phyloP scores from a whole-genome alignment of 1,284 basidiomycete genomes.

The Polyporus tsugae region DNA sequence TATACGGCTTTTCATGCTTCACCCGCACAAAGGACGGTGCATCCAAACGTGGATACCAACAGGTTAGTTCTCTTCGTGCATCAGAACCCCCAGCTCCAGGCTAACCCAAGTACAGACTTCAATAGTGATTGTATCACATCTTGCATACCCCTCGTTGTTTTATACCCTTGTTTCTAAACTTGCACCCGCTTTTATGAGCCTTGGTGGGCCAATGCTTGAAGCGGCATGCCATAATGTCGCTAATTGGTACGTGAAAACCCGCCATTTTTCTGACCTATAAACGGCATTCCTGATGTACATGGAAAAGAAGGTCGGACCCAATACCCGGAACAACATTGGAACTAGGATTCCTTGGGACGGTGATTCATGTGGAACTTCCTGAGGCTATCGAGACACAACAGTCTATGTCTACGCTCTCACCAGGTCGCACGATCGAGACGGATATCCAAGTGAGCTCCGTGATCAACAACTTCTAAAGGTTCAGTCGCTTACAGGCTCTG shows the following conservation, averaged over 20 bases:
- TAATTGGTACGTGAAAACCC: constrained; percentile 68
- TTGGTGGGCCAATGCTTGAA: constrained; percentile 85
- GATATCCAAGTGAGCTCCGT: constrained; percentile 31
- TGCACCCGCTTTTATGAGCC: constrained; percentile 79
- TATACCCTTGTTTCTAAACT: constrained; percentile 72
- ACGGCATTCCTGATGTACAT: constrained; percentile 24
- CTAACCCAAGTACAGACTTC: constrained; percentile 64
- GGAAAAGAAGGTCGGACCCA: constrained; percentile 77
- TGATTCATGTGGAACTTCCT: constrained; percentile 79
- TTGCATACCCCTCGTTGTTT: constrained; percentile 88
- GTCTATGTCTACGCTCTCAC: constrained; percentile 45
- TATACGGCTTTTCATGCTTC: constrained; percentile 89
- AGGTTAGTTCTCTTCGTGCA: constrained; percentile 56
- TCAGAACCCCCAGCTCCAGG: not conserved
- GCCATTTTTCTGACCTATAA: constrained; percentile 9
- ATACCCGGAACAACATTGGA: constrained; percentile 69
- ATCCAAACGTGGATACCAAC: constrained; percentile 86
- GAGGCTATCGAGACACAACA: constrained; percentile 77
- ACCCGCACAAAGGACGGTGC: constrained; percentile 74
- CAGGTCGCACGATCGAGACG: constrained; percentile 25
- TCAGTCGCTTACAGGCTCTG: not conserved
- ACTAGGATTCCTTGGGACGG: constrained; percentile 83
- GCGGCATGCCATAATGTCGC: constrained; percentile 88
- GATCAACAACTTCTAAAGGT: not conserved
- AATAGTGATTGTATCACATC: constrained; percentile 85